Evolutionary conservation across 257 asterid genomes (phyloP), one percentile per base, ranked within the genome.

Genomic region (Rhazya stricta): DNA sequence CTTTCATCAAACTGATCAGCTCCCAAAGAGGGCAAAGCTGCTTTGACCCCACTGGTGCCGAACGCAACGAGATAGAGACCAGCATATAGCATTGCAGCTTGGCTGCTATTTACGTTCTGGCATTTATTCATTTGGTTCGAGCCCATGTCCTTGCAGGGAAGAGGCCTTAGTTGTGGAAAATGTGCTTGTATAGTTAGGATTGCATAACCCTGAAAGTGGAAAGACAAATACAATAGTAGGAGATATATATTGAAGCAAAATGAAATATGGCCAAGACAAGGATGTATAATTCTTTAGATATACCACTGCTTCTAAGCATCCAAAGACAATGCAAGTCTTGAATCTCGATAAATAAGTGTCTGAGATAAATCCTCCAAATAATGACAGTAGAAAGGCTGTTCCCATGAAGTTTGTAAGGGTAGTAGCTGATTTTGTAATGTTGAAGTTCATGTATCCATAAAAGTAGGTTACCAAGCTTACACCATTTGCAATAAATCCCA

Each of bases 181-280:
- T 87, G 91, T 78, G 96, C 96, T 90, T 92, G 97, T 29, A 83
- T 82, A 66, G 97, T 88, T 75, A 92, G 88, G 54, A 90, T 53
- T 18, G 80, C 86, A 66, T 72, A 88, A 10, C 97, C 97, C 96
- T 88, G 91, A 25, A 74, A 68, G 37, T 6, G 27, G 0, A 69
- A 58, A 7, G 9, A 37, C 50, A 56, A 72, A 29, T 41, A 21
- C 34, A 37, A 19, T 36, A 62, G 25, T 6, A 62, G 50, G 50
- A 66, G 8, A 66, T 18, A 8, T 29, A 11, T 3, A 34, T 11
- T 19, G 37, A 71, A 12, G 11, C 5, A 37, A 21, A 41, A 72
- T 1, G 7, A 54, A 72, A 6, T 4, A 2, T 18, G n/a, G 29
- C 18, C 5, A 46, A 16, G 16, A 42, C 34, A 23, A 19, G 5